phyloP scores from a whole-genome alignment of 352 stramenopile genomes.

The Paralagenidium karlingii region DNA sequence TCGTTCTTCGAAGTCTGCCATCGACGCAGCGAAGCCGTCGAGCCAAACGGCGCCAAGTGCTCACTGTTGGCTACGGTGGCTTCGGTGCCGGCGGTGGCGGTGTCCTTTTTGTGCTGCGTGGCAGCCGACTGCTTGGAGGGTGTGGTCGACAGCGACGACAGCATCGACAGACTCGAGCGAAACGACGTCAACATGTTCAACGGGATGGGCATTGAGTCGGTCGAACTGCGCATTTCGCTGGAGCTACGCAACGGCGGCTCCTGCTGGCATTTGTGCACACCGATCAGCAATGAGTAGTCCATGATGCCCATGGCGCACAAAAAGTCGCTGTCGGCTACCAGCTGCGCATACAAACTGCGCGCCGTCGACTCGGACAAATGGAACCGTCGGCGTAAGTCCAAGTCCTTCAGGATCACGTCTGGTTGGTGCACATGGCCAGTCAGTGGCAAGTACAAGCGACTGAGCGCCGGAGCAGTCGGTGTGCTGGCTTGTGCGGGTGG shows the following conservation, averaged over 20 bases:
- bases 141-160: not conserved
- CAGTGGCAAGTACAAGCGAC: slow-evolving; percentile 49
- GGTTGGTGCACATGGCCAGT: slow-evolving; percentile 52
- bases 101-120: too few relatives aligned
- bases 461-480: slow-evolving; percentile 73
- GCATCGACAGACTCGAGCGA: slow-evolving; percentile 10
- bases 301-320: slow-evolving; percentile 59
- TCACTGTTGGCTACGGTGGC: too few relatives aligned
- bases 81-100: slow-evolving; percentile 39
- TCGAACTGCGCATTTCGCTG: slow-evolving; percentile 4
- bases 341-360: slow-evolving; percentile 25
- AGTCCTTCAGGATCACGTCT: slow-evolving; percentile 57
- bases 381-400: slow-evolving; percentile 37
- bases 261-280: slow-evolving; percentile 41
- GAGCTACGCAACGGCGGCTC: not conserved
- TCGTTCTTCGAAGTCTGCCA: slow-evolving; percentile 63
- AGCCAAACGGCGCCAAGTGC: slow-evolving; percentile 15
- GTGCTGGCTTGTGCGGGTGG: slow-evolving; percentile 65
- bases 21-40: slow-evolving; percentile 3
- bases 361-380: slow-evolving; percentile 18
- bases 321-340: slow-evolving; percentile 46
- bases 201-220: slow-evolving; percentile 7
- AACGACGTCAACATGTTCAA: slow-evolving; percentile 31
- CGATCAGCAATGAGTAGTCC: slow-evolving; percentile 67
- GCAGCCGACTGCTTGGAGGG: not conserved